Evolutionary conservation across 495 filamentous ascomycete genomes (phyloP).

Genomic region (Penicillium egyptiacum): DNA sequence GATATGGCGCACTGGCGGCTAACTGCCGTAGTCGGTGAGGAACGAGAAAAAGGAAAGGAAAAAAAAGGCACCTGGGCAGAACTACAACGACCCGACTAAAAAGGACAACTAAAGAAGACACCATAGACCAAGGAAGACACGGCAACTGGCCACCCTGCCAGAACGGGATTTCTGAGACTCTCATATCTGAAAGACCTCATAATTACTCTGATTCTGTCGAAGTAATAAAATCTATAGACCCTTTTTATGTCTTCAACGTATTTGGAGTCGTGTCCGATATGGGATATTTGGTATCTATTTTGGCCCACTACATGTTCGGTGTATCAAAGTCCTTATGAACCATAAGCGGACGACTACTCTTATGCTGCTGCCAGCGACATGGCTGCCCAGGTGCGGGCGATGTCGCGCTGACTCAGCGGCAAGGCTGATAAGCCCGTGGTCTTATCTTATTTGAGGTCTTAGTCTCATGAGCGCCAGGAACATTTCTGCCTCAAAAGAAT

Average conservation of each 20-base stretch:
- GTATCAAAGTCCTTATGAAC: not conserved
- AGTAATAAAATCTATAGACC: slow-evolving; percentile 11
- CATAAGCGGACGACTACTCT: not conserved
- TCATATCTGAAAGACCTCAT: no score
- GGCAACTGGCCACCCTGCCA: no score
- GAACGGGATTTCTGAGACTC: no score
- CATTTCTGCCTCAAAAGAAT: not conserved
- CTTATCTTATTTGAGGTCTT: slow-evolving; percentile 7
- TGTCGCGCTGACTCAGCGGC: slow-evolving; percentile 37
- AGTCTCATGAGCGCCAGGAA: not conserved
- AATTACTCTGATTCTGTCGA: no score
- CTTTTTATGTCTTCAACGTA: slow-evolving; percentile 5
- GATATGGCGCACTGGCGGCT: no score
- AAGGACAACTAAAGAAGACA: no score
- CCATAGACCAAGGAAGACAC: no score
- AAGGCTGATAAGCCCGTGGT: slow-evolving; percentile 35
- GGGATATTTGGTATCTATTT: slow-evolving; percentile 23
- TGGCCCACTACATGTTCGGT: not conserved
- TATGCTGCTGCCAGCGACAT: not conserved
- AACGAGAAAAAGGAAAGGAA: no score
- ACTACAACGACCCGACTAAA: no score
- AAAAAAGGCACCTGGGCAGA: no score
- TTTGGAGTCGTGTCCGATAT: not conserved
- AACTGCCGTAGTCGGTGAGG: no score
- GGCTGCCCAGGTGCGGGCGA: not conserved